Percentiles rank a stretch among this genome's conserved stretches.
phyloP scores from a whole-genome alignment of 345 rosid species.

The Pugionium cornutum region DNA sequence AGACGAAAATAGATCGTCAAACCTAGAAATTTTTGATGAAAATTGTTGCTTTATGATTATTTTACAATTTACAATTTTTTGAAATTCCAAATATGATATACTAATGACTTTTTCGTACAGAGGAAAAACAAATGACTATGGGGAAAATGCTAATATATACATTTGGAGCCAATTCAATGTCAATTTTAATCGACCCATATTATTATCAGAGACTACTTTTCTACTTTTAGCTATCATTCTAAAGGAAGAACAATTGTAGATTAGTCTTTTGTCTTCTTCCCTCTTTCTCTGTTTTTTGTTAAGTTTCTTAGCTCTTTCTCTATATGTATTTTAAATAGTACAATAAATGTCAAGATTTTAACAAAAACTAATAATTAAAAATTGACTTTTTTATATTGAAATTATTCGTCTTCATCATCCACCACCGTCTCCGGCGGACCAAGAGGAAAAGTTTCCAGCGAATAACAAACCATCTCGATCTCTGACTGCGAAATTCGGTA shows the following conservation, averaged over 20 bases:
- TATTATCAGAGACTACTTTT: slow-evolving; percentile 3
- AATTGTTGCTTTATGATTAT: too few species aligned
- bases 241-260: slow-evolving; percentile 12
- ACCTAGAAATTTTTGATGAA: too few species aligned
- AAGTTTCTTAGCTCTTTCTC: not conserved
- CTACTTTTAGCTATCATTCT: slow-evolving; percentile 18
- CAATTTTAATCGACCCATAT: not conserved
- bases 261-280: slow-evolving; percentile 19
- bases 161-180: not conserved
- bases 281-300: not conserved
- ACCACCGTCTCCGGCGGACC: slow-evolving; percentile 45
- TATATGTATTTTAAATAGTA: slow-evolving; percentile 17
- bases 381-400: not conserved
- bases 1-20: too few species aligned
- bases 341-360: slow-evolving; percentile 33
- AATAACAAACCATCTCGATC: slow-evolving; percentile 58
- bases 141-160: too few species aligned
- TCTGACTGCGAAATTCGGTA: slow-evolving; percentile 55
- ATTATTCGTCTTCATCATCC: slow-evolving; percentile 32
- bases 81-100: not conserved
- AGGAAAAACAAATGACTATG: too few species aligned
- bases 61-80: too few species aligned
- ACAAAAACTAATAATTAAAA: slow-evolving; percentile 13
- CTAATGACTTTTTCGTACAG: not conserved
- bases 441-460: slow-evolving; percentile 41